phyloP scores from a whole-genome alignment of 2,329 filamentous ascomycete species.

The Scedosporium dehoogii region DNA sequence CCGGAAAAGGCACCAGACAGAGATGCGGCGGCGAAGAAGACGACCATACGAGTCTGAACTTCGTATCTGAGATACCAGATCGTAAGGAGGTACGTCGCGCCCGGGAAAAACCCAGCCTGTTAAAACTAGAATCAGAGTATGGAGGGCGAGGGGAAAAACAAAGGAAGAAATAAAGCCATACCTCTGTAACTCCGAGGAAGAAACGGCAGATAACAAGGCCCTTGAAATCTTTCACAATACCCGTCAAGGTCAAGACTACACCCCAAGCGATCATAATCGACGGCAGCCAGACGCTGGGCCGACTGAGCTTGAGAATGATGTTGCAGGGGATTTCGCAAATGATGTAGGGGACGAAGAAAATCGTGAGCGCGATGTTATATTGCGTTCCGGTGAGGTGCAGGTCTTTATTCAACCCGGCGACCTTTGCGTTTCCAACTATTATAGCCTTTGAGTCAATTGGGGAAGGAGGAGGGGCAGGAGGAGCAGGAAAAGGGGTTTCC shows the following conservation, averaged over 20 bases:
- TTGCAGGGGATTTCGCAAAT: constrained; percentile 23
- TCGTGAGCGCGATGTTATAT: constrained; percentile 44
- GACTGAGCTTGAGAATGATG: constrained; percentile 16
- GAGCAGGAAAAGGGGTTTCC: too few relatives aligned
- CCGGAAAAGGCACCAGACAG: constrained; percentile 71
- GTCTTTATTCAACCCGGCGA: constrained; percentile 26
- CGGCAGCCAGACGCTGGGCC: constrained; percentile 7
- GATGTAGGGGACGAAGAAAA: constrained; percentile 56
- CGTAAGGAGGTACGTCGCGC: constrained; percentile 35
- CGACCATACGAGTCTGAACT: constrained; percentile 47
- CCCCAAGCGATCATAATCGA: constrained; percentile 7
- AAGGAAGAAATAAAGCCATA: constrained; percentile 21
- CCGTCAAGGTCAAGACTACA: constrained; percentile 34
- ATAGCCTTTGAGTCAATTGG: too few relatives aligned
- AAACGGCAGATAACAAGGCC: constrained; percentile 1
- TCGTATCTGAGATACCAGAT: constrained; percentile 50
- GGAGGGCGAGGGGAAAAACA: constrained; percentile 21
- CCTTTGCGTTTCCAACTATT: constrained; percentile 36
- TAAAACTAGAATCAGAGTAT: neutral
- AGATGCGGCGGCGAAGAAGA: constrained; percentile 77
- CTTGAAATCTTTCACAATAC: constrained; percentile 12
- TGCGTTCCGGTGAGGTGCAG: constrained; percentile 41
- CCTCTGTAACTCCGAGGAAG: constrained; percentile 10
- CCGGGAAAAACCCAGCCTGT: constrained; percentile 9
- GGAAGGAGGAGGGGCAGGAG: too few relatives aligned